A percentile compares a stretch with the other conserved stretches of the same genome.
These are phyloP conservation scores for Bifiguratus adelaidae DNA, from an alignment of 192 early-diverging fungal species.

Conservation along the genomic window DNA sequence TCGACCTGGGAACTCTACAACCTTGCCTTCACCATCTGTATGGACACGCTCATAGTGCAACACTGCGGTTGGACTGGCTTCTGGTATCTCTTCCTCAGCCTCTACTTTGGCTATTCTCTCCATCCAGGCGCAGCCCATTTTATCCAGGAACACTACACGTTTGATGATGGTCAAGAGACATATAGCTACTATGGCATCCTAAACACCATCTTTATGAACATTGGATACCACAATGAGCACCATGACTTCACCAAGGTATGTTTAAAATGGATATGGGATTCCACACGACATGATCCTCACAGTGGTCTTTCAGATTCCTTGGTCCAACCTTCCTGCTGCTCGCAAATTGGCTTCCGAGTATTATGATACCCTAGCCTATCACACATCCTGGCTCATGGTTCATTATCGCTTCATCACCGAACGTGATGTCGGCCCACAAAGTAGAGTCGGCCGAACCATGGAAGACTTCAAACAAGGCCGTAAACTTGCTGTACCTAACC, in stretches of 20 bases:
- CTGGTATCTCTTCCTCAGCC: constrained; percentile 52
- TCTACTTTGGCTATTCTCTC: constrained; percentile 76
- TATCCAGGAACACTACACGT: constrained; percentile 95
- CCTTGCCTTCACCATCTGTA: constrained; percentile 51
- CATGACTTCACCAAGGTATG: constrained; percentile 79
- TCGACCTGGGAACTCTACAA: constrained; percentile 74
- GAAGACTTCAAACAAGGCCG: constrained; percentile 67
- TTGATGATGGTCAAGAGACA: constrained; percentile 87
- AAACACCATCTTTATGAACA: constrained; percentile 86
- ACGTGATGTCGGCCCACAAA: constrained; percentile 68
- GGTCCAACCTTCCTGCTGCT: constrained; percentile 75
- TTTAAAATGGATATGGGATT: not conserved
- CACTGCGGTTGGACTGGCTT: constrained; percentile 54
- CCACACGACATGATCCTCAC: not conserved
- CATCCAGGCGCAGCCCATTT: constrained; percentile 96
- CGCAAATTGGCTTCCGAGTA: constrained; percentile 77
- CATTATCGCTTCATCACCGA: constrained; percentile 76
- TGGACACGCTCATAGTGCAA: constrained; percentile 39
- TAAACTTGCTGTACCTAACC: too few species aligned
- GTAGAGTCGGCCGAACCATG: constrained; percentile 60
- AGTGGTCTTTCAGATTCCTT: constrained; percentile 48
- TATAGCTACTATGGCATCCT: constrained; percentile 94
- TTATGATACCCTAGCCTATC: constrained; percentile 75
- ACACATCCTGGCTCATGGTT: constrained; percentile 80
- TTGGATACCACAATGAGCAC: constrained; percentile 98